Base-by-base conservation (phyloP, 106 monocot species). In the Dioscorea dumetorum region DNA sequence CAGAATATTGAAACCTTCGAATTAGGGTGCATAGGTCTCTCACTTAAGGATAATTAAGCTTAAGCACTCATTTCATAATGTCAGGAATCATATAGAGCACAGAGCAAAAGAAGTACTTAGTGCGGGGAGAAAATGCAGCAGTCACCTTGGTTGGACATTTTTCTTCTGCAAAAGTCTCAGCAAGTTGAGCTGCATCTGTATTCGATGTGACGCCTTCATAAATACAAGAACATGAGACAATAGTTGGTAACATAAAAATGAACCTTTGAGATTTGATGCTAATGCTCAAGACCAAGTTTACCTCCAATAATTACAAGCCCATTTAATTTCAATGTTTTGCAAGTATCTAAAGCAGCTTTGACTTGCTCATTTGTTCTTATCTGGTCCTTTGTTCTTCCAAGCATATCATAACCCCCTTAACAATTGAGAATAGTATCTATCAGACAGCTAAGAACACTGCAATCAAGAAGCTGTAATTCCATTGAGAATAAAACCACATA, bases 171-270 rank as follows among this genome's bases (percentile, higher is more conserved):
- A 84, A 84, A 57, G 76, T 84, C 69, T 84, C 83, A 49, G 83
- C 83, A 72, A 84, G 79, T 54, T 84, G 83, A 59, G 83, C 83
- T 31, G 83, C 83, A 76, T 84, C 83, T 32, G 83, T 84, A 61
- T 84, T 76, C 18, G 83, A 84, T 64, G 79, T 84, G 12, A 76
- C 79, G 68, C 83, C 83, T 84, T 62, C 60, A 66, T 51, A 58
- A 21, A 48, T 22, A 64, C 48, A 61, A 22, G 21, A 19, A 66
- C 0, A 32, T 35, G 24, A 63, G 18, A 3, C 34, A 63, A 33
- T 28, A 35, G 14, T 50, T 2, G 51, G 50, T 22, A 50, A 9
- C 17, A 32, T 24, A 51, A 4, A 63, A 63, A 28, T 28, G 28
- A 28, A 28, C 28, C 35, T 7, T 18, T 53, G 22, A 21, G 16